These are phyloP conservation scores for Cokeromyces recurvatus DNA, from an alignment of 371 early-diverging fungal species.

Conservation along the genomic window DNA sequence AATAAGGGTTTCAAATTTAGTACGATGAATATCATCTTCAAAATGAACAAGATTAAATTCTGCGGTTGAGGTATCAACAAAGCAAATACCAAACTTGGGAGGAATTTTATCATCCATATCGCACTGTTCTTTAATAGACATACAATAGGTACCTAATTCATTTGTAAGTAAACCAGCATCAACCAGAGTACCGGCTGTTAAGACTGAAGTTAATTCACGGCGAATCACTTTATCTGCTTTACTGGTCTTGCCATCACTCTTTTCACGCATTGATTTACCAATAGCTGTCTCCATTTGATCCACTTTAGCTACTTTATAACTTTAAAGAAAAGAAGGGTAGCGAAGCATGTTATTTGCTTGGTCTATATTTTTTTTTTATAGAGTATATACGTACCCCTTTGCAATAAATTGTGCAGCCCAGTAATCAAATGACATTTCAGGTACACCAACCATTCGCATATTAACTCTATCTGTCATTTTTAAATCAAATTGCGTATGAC, in stretches of 20 bases:
- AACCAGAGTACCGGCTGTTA: slow-evolving; percentile 95
- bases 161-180: slow-evolving; percentile 84
- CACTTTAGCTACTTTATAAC: slow-evolving; percentile 92
- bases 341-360: too few relatives aligned
- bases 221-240: slow-evolving; percentile 87
- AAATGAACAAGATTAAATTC: slow-evolving; percentile 81
- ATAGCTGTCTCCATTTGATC: slow-evolving; percentile 98
- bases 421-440: slow-evolving; percentile 91
- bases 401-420: slow-evolving; percentile 98
- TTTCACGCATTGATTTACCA: slow-evolving; percentile 93
- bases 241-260: slow-evolving; percentile 27
- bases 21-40: slow-evolving; percentile 83
- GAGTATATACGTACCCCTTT: slow-evolving; percentile 73
- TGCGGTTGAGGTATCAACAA: slow-evolving; percentile 95
- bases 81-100: slow-evolving; percentile 73
- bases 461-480: slow-evolving; percentile 96
- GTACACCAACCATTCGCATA: slow-evolving; percentile 99
- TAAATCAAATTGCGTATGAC: slow-evolving; percentile 95
- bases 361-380: neutral
- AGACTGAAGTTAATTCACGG: slow-evolving; percentile 91
- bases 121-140: slow-evolving; percentile 75
- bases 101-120: slow-evolving; percentile 21
- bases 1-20: slow-evolving; percentile 88
- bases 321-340: slow-evolving; percentile 2
- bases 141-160: slow-evolving; percentile 89